Conservation (phyloP, 345 rosid genomes). For the Melaleuca alternifolia region DNA sequence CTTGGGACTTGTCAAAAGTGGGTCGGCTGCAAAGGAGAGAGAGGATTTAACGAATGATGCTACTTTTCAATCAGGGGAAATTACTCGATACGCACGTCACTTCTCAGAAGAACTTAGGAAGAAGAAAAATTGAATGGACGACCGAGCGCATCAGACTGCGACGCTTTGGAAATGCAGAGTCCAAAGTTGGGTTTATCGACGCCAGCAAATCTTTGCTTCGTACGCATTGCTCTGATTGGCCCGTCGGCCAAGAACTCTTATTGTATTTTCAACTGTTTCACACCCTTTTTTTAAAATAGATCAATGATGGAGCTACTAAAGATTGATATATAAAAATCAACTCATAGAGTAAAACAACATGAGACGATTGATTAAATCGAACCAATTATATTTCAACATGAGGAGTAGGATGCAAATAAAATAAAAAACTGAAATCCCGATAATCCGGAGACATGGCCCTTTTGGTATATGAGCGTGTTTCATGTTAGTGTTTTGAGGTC, state of each 20-base stretch:
- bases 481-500: neutral
- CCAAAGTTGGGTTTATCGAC: neutral
- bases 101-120: neutral
- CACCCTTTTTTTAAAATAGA: neutral
- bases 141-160: neutral
- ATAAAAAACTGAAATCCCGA: neutral
- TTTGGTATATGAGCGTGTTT: neutral
- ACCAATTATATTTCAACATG: neutral
- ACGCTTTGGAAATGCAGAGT: neutral
- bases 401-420: neutral
- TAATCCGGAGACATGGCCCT: neutral
- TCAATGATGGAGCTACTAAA: neutral
- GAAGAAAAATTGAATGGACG: neutral
- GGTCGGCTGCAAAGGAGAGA: neutral
- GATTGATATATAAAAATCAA: neutral
- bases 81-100: neutral
- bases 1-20: neutral
- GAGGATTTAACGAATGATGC: neutral
- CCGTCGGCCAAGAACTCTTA: neutral
- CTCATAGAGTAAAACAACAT: neutral
- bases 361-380: neutral
- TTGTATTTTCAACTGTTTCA: neutral
- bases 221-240: neutral
- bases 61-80: neutral
- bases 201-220: neutral